phyloP scores from a whole-genome alignment of 164 flowering plant genomes.

The Vitis riparia region DNA sequence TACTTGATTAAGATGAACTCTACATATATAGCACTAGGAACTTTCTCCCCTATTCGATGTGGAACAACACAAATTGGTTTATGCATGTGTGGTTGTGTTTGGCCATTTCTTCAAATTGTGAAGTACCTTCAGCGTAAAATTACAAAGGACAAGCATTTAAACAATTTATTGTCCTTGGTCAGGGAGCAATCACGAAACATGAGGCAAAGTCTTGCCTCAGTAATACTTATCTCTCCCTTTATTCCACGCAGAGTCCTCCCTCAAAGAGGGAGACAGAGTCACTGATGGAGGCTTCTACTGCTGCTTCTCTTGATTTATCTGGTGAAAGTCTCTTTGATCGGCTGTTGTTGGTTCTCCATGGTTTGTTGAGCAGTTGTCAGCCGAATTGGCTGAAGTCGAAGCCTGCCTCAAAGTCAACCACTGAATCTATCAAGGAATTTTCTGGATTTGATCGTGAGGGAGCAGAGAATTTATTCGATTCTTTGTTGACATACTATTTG shows the following conservation, averaged over 20 bases:
- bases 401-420: slow-evolving; percentile 41
- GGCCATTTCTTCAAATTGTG: no score
- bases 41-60: no score
- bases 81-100: no score
- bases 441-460: slow-evolving; percentile 66
- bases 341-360: slow-evolving; percentile 78
- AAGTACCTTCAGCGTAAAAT: no score
- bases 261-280: slow-evolving; percentile 47
- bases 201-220: slow-evolving; percentile 83
- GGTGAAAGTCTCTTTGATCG: slow-evolving; percentile 77
- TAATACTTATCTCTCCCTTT: slow-evolving; percentile 49
- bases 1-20: no score
- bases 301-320: slow-evolving; percentile 35
- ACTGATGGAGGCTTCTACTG: slow-evolving; percentile 34
- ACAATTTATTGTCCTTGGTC: background rate
- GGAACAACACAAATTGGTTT: no score
- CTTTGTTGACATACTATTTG: background rate
- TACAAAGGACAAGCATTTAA: no score
- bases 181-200: slow-evolving; percentile 86
- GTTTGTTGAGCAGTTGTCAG: slow-evolving; percentile 66
- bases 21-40: no score
- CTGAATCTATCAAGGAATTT: slow-evolving; percentile 51
- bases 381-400: slow-evolving; percentile 85
- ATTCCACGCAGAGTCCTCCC: slow-evolving; percentile 27
- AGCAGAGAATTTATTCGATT: slow-evolving; percentile 61